Base-by-base conservation (phyloP, 2,329 filamentous ascomycete genomes). In the Seiridium cupressi region DNA sequence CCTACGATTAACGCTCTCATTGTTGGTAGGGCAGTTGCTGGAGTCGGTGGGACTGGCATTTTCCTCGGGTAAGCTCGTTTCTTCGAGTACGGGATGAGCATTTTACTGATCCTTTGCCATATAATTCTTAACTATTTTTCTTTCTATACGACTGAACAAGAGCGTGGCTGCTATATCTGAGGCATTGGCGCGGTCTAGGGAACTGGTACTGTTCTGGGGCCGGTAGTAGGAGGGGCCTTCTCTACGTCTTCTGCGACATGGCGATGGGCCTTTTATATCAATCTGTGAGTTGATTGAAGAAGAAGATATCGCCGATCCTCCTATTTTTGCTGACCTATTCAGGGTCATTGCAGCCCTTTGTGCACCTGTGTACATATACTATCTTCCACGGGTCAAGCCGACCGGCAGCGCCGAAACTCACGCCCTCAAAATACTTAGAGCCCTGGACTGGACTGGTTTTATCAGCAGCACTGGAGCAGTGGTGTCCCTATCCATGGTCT, bases 251-350 rank as follows among this genome's bases (percentile, higher is more conserved):
- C 70, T 0, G 79, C 74, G 1, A 76, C 73, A 0, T 83, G 80
- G 81, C 63, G 81, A 48, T 81, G 76, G 75, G 72, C 72, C 0
- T 82, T 82, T 60, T 88, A 88, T 65, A 80, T 87, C 72, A 87
- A 87, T 64, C 73, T 87, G 0, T 42, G 13, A 42, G 38, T 42
- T 13, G 13, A 42, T 42, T 13, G 38, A 42, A 8, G 13, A 13
- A 42, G 7, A 42, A 42, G 7, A 42, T 42, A 70, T 81, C 51
- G 75, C 81, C 0, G 83, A 72, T 42, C 6, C 78, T 65, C 35
- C 68, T 76, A 44, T 64, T 65, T 6, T 60, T 62, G 0, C 71
- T 71, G 5, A 42, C 7, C 7, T 42, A 42, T 42, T 13, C 7
- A 42, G 38, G 7, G 76, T 77, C 34, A 32, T 48, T 32, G 46